These are phyloP conservation scores for Noccaea caerulescens DNA, from an alignment of 345 rosid species.

Conservation along the genomic window DNA sequence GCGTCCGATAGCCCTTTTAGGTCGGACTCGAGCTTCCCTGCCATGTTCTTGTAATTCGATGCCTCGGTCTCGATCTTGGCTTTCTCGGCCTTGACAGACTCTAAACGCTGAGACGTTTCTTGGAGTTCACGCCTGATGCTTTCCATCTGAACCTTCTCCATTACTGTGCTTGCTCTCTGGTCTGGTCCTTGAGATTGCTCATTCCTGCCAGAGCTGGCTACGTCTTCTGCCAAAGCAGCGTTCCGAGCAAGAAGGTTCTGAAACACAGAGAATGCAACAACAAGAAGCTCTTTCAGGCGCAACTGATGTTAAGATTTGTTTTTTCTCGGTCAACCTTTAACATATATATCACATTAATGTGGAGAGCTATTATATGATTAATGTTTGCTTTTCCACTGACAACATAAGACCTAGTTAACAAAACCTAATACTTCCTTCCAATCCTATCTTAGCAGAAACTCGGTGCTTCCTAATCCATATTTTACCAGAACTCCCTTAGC, in stretches of 20 bases:
- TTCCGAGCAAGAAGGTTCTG: conserved; percentile 89
- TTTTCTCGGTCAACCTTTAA: background rate
- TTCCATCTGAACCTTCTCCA: conserved; percentile 72
- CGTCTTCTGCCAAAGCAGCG: conserved; percentile 82
- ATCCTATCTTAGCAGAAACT: background rate
- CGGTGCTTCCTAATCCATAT: background rate
- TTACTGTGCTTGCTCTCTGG: conserved; percentile 55
- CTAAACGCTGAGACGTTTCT: conserved; percentile 73
- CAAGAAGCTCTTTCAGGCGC: no score
- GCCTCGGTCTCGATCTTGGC: conserved; percentile 69
- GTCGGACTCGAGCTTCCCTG: conserved; percentile 83
- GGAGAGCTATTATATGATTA: background rate
- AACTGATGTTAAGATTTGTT: no score
- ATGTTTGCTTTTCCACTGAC: background rate
- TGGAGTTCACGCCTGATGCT: conserved; percentile 81
- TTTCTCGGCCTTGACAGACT: conserved; percentile 74
- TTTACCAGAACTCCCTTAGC: background rate
- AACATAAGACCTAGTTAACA: background rate
- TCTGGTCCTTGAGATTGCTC: conserved; percentile 58
- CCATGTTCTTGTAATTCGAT: conserved; percentile 65
- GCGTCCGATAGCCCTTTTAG: conserved; percentile 86
- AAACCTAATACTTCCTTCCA: background rate
- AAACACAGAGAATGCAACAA: conserved; percentile 22
- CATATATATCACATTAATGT: background rate
- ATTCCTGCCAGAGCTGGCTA: conserved; percentile 68